phyloP scores from a whole-genome alignment of 2,329 filamentous ascomycete genomes.

The Podosphaera aphanis region DNA sequence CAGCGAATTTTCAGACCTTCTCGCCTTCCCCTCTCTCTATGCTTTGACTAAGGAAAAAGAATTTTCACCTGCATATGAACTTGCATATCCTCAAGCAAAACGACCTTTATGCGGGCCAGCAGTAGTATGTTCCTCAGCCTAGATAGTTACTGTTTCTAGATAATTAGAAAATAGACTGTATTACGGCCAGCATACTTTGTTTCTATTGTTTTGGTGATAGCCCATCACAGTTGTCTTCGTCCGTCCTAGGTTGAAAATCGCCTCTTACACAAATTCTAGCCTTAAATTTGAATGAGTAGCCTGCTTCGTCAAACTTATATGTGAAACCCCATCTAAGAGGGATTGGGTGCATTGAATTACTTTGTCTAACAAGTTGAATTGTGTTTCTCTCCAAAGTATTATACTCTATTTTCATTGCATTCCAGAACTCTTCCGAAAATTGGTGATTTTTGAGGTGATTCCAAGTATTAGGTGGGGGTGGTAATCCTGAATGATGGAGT shows the following conservation, averaged over 20 bases:
- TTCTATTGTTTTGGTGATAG: background rate
- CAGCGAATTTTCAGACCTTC: too few species aligned
- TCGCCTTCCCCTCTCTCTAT: too few species aligned
- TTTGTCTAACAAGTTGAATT: background rate
- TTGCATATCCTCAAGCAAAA: too few species aligned
- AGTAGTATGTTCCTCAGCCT: background rate
- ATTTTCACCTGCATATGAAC: too few species aligned
- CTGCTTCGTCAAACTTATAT: background rate
- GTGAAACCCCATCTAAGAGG: background rate
- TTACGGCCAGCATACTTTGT: background rate
- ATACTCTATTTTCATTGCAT: background rate
- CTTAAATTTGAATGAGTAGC: too few species aligned
- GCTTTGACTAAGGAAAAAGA: too few species aligned
- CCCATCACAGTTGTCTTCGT: background rate
- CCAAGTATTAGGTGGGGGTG: background rate
- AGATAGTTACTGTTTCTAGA: background rate
- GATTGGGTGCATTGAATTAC: background rate
- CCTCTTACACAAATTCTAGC: constrained; percentile 1
- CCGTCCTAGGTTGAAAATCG: background rate
- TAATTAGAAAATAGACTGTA: constrained; percentile 1
- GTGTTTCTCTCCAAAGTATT: background rate
- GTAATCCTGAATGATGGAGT: background rate
- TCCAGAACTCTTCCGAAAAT: background rate
- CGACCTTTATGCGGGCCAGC: too few species aligned
- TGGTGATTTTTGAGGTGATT: background rate